phyloP scores from a whole-genome alignment of 2,329 filamentous ascomycete genomes.

The Westerdykella ornata region DNA sequence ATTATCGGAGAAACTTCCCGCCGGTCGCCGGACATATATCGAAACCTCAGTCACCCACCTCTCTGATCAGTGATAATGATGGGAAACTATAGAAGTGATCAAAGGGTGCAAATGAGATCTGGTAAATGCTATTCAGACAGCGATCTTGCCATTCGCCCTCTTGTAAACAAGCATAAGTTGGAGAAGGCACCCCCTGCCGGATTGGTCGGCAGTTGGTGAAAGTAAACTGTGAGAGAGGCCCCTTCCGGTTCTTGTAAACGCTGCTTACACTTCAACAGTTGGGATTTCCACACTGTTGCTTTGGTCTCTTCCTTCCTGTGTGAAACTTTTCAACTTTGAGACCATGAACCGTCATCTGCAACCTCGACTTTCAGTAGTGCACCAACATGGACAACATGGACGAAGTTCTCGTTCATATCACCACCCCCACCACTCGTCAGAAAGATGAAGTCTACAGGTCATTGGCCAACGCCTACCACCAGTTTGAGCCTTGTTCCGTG shows the following conservation, averaged over 20 bases:
- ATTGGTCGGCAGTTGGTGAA: too few species aligned
- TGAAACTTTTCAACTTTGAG: neutral
- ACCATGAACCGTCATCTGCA: neutral
- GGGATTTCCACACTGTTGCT: too few species aligned
- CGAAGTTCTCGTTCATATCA: conserved; percentile 43
- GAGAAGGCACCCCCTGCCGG: too few species aligned
- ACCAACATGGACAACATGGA: conserved; percentile 20
- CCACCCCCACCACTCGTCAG: conserved; percentile 37
- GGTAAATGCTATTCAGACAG: too few species aligned
- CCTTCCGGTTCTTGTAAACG: too few species aligned
- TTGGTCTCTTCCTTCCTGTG: too few species aligned
- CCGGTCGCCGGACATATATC: neutral
- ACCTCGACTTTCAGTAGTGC: neutral
- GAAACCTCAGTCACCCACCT: neutral
- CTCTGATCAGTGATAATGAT: neutral
- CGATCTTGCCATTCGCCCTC: too few species aligned
- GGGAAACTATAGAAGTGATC: neutral
- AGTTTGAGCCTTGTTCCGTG: conserved; percentile 22
- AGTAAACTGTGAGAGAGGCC: too few species aligned
- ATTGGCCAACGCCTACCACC: conserved; percentile 38
- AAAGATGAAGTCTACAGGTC: conserved; percentile 40
- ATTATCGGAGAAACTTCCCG: neutral
- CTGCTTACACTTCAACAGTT: too few species aligned
- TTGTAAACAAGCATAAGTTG: too few species aligned
- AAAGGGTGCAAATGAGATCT: too few species aligned